Percentiles rank a stretch among this genome's conserved stretches.
Evolutionary conservation across 2,329 filamentous ascomycete genomes (phyloP).

Genomic region (Pseudogymnoascus sp.): DNA sequence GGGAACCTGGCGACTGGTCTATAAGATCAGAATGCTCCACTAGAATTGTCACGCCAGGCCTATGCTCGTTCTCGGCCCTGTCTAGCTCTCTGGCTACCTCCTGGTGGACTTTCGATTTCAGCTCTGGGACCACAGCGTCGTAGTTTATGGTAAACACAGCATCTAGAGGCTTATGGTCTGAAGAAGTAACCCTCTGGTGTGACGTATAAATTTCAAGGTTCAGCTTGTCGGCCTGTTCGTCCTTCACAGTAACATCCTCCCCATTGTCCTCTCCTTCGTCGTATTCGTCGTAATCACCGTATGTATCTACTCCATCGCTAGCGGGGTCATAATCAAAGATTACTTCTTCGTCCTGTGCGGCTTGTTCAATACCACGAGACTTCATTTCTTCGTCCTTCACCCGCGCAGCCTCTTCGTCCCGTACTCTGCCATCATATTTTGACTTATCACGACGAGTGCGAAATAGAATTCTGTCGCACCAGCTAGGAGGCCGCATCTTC

Average conservation of each 20-base stretch:
- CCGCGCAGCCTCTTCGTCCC: slow-evolving; percentile 59
- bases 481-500: slow-evolving; percentile 85
- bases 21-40: slow-evolving; percentile 53
- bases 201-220: slow-evolving; percentile 66
- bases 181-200: slow-evolving; percentile 83
- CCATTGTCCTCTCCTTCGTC: slow-evolving; percentile 32
- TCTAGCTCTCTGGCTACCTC: slow-evolving; percentile 86
- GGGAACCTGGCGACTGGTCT: slow-evolving; percentile 18
- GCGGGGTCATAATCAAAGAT: slow-evolving; percentile 89
- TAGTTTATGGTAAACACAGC: slow-evolving; percentile 80
- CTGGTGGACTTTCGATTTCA: slow-evolving; percentile 76
- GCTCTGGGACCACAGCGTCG: slow-evolving; percentile 74
- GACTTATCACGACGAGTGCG: slow-evolving; percentile 66
- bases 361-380: slow-evolving; percentile 65
- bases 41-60: slow-evolving; percentile 75
- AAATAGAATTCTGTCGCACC: slow-evolving; percentile 93
- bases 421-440: slow-evolving; percentile 54
- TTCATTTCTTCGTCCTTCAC: slow-evolving; percentile 81
- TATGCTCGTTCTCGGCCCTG: slow-evolving; percentile 81
- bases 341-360: slow-evolving; percentile 70
- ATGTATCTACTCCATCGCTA: slow-evolving; percentile 55
- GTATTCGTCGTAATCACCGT: slow-evolving; percentile 42
- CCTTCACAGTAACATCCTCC: slow-evolving; percentile 48
- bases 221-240: slow-evolving; percentile 50
- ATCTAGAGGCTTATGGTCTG: slow-evolving; percentile 88